Conservation (phyloP, 495 filamentous ascomycete species). For the Terfezia boudieri region DNA sequence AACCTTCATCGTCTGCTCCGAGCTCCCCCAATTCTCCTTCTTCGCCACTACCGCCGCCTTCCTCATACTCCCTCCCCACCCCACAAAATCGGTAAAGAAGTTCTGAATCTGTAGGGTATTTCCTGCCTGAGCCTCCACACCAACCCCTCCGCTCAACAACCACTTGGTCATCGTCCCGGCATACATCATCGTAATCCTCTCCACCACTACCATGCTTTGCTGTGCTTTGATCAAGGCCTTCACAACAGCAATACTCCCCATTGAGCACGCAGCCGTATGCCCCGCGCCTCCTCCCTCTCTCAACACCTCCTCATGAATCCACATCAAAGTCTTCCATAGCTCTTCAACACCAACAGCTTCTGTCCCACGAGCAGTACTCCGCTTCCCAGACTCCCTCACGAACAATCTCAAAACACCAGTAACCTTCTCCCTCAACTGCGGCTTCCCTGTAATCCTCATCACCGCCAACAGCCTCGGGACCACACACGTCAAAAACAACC, state of each 20-base stretch:
- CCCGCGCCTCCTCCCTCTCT: constrained; percentile 31
- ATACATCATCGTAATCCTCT: constrained; percentile 33
- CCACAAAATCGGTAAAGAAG: constrained; percentile 47
- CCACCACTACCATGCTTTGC: constrained; percentile 13
- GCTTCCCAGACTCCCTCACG: background rate
- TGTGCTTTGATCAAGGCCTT: constrained; percentile 32
- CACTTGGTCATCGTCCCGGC: constrained; percentile 31
- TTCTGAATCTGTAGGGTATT: constrained; percentile 3
- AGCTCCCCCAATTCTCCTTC: constrained; percentile 30
- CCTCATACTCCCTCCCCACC: constrained; percentile 27
- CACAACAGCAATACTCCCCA: constrained; percentile 39
- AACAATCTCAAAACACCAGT: constrained; percentile 16
- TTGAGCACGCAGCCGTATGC: constrained; percentile 36
- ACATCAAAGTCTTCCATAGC: constrained; percentile 34
- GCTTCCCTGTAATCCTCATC: constrained; percentile 57
- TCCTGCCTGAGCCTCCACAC: constrained; percentile 25
- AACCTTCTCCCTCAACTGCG: constrained; percentile 29
- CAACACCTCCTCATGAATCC: constrained; percentile 49
- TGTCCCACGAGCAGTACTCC: constrained; percentile 9
- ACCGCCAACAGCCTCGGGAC: constrained; percentile 36
- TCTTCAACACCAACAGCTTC: constrained; percentile 17
- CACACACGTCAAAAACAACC: constrained; percentile 23
- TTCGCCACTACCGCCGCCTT: background rate
- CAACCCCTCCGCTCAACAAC: constrained; percentile 19
- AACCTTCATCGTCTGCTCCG: constrained; percentile 35